Base-by-base conservation (phyloP, 2,329 filamentous ascomycete species). In the Uncinocarpus reesii region DNA sequence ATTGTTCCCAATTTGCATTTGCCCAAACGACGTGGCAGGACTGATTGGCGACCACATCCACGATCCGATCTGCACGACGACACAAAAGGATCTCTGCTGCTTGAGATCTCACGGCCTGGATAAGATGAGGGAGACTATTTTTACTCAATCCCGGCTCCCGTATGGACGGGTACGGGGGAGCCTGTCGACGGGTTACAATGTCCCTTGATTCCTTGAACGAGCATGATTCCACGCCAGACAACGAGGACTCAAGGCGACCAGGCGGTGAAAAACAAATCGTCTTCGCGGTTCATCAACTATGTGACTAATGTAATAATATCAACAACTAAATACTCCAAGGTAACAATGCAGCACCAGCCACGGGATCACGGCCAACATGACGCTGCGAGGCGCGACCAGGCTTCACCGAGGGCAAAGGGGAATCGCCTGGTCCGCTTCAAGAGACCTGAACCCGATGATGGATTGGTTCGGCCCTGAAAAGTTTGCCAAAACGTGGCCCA, bases 1-100 rank as follows among this genome's bases (percentile, higher is more conserved):
- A 26, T 42, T 32, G 31, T 35, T 35, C 32, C 32, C 7, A 11
- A 16, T 23, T 31, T 49, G 47, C 47, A 49, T 43, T 50, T 45
- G 47, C 47, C 50, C 52, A 51, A n/a, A 42, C 55, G 55, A 56
- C 52, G 53, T 55, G 53, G 52, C 55, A 52, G 52, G 42, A 41
- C 48, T 48, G 52, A 54, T 54, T 52, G 42, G 49, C 49, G 49
- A 49, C 53, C 51, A 49, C 43, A 48, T 50, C 40, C 42, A 47
- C 38, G 42, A 47, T 42, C 49, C 52, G 36, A 48, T 47, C 52
- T 55, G 48, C 53, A 52, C 26, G 36, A 44, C 41, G 50, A 52
- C 24, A 24, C 24, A 47, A 40, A 36, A 32, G 32, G 31, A 24
- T n/a, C 16, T 37, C 13, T 16, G 34, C 16, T 21, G 29, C 37